Evolutionary conservation across 805 yeast genomes (phyloP), one percentile per base, ranked within the genome.

Genomic region (Lipomyces orientalis): DNA sequence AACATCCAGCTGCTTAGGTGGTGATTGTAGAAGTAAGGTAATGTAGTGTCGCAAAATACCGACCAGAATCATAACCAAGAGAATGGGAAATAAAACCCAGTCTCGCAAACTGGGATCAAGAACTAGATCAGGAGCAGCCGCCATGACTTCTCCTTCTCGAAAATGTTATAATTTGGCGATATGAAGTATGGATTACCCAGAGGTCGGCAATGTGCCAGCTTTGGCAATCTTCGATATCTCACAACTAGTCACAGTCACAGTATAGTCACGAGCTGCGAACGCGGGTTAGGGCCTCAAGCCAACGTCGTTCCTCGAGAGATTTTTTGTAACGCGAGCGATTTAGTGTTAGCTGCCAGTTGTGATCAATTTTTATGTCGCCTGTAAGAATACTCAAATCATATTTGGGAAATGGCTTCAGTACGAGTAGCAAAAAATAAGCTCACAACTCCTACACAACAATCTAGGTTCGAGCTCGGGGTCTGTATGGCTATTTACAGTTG

Each of bases 51-150:
- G 83, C 34, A 92, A 78, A 22, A 94, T 78, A 7, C 97, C 97
- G 4, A 92, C 92, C 65, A 93, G 79, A 10, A 95, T 88, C 97
- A 95, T 93, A 25, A 93, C 97, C 25, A 90, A 76, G 5, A 97
- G 87, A 56, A 95, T 93, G 31, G 99, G 99, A 46, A 92, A 77
- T 19, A 95, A 81, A 37, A 93, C 98, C 98, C 98, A 94, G 73
- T 87, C 85, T 76, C 90, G 89, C 69, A 95, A 82, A 63, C 86
- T 85, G 4, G 97, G 97, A 75, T 94, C 98, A 58, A 94, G 80
- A 16, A 88, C 78, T 25, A 89, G 77, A 63, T 87, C 89, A 1
- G 88, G 86, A 37, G 80, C 81, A 22, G 67, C 64, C 25, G 57
- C 65, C 70, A 64, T 66, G 34, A 31, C 43, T 33, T 51, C 54